phyloP scores from a whole-genome alignment of 305 asterid genomes.

The Stenogyne calaminthoides region DNA sequence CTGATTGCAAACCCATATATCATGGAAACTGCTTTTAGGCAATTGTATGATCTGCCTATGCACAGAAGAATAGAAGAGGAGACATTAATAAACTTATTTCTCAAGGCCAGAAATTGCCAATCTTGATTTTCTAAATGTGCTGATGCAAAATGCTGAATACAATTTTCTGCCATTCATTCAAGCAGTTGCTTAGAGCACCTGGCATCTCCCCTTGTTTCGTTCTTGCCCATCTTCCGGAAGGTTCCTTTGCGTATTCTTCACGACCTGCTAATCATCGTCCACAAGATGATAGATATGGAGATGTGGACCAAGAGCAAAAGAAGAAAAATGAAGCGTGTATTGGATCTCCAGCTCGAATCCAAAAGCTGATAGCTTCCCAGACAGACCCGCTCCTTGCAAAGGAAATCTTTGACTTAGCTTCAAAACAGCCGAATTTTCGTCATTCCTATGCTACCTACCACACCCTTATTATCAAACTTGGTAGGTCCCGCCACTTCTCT shows the following conservation, averaged over 20 bases:
- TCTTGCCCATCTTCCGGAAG: slow-evolving; percentile 21
- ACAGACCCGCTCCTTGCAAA: slow-evolving; percentile 87
- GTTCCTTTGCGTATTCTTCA: slow-evolving; percentile 34
- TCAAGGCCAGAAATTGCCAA: not conserved
- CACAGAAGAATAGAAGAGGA: not conserved
- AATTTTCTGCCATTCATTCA: slow-evolving; percentile 21
- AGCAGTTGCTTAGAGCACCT: slow-evolving; percentile 27
- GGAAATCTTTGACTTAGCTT: slow-evolving; percentile 86
- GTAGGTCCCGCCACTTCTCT: slow-evolving; percentile 64
- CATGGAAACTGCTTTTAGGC: not conserved
- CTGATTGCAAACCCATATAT: not conserved
- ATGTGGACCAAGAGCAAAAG: slow-evolving; percentile 30
- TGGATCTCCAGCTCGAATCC: slow-evolving; percentile 73
- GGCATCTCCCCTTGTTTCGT: slow-evolving; percentile 7
- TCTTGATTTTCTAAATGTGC: slow-evolving; percentile 4
- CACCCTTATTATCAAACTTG: slow-evolving; percentile 78
- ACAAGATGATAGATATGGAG: slow-evolving; percentile 25
- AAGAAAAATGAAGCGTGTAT: slow-evolving; percentile 37
- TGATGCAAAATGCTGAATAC: slow-evolving; percentile 13
- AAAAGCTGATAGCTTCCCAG: slow-evolving; percentile 75
- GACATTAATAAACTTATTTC: not conserved
- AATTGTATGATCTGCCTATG: slow-evolving; percentile 5
- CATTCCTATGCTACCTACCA: slow-evolving; percentile 70
- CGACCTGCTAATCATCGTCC: slow-evolving; percentile 28
- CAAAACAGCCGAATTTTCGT: slow-evolving; percentile 63